Evolutionary conservation across 495 filamentous ascomycete genomes (phyloP).

Genomic region (Copromyces sp.): DNA sequence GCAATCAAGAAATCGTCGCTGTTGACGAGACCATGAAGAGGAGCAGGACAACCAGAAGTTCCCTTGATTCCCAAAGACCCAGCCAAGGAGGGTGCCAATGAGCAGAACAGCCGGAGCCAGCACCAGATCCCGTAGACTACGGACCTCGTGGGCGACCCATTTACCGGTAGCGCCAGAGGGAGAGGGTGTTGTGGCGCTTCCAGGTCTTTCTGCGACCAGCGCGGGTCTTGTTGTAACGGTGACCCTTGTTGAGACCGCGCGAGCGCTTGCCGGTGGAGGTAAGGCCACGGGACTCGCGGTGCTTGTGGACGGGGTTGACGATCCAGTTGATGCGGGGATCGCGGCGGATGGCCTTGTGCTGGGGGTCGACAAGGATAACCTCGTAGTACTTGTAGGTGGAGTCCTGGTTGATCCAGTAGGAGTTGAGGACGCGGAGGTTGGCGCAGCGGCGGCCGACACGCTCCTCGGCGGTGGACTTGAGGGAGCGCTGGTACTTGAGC

Average conservation of each 20-base stretch:
- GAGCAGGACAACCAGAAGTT: background rate
- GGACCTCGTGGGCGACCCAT: conserved; percentile 13
- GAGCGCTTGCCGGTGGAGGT: conserved; percentile 98
- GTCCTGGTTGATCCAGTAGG: conserved; percentile 99
- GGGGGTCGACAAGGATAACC: conserved; percentile 98
- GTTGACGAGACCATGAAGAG: background rate
- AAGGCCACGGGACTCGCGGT: conserved; percentile 93
- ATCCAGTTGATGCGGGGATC: conserved; percentile 99
- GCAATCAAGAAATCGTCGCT: background rate
- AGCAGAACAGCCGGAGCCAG: conserved; percentile 19
- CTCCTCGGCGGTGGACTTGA: conserved; percentile 95
- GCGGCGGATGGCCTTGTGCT: conserved; percentile 99
- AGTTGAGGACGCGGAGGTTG: conserved; percentile 98
- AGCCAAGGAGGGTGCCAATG: background rate
- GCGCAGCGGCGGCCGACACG: conserved; percentile 97
- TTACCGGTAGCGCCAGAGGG: conserved; percentile 77
- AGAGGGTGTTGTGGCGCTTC: conserved; percentile 98
- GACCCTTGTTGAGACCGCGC: conserved; percentile 96
- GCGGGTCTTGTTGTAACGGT: conserved; percentile 95
- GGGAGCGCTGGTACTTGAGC: conserved; percentile 99
- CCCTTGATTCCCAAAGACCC: background rate
- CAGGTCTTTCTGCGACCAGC: conserved; percentile 96
- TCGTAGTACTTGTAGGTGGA: conserved; percentile 99
- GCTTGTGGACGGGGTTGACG: conserved; percentile 98
- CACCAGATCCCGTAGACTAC: conserved; percentile 3